A percentile compares a stretch with the other conserved stretches of the same genome.
phyloP scores from a whole-genome alignment of 2,329 filamentous ascomycete species.

The Cryphonectria parasitica region DNA sequence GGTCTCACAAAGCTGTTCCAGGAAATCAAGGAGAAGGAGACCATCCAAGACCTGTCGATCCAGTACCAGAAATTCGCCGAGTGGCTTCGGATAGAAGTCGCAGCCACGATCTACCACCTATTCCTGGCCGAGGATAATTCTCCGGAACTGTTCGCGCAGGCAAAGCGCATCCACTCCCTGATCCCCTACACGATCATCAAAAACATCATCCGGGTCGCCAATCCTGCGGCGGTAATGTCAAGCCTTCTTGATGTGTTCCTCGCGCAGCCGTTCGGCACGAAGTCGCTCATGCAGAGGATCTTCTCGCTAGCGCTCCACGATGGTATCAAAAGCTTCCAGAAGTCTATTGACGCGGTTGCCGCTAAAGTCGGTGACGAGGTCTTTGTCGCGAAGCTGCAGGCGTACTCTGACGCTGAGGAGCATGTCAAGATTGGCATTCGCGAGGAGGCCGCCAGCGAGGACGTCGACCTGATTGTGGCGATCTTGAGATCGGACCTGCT shows the following conservation, averaged over 20 bases:
- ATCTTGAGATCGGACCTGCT: conserved; percentile 81
- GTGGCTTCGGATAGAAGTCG: conserved; percentile 96
- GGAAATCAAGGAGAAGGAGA: conserved; percentile 89
- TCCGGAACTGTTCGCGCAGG: conserved; percentile 91
- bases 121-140: conserved; percentile 99
- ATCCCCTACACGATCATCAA: conserved; percentile 93
- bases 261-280: conserved; percentile 88
- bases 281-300: conserved; percentile 90
- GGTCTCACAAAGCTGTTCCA: conserved; percentile 90
- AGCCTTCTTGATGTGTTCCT: conserved; percentile 92
- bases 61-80: conserved; percentile 99
- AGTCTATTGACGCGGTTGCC: conserved; percentile 78
- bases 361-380: conserved; percentile 80
- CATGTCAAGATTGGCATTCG: conserved; percentile 74
- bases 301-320: conserved; percentile 91
- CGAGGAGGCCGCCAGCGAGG: conserved; percentile 71
- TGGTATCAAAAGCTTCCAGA: conserved; percentile 84
- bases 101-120: conserved; percentile 93
- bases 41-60: conserved; percentile 83
- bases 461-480: conserved; percentile 83
- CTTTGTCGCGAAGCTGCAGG: conserved; percentile 79
- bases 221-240: conserved; percentile 97
- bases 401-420: conserved; percentile 77
- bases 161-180: conserved; percentile 90
- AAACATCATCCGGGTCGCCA: conserved; percentile 95